Base-by-base conservation (phyloP, 1,284 basidiomycete genomes). In the Heterobasidion irregulare region DNA sequence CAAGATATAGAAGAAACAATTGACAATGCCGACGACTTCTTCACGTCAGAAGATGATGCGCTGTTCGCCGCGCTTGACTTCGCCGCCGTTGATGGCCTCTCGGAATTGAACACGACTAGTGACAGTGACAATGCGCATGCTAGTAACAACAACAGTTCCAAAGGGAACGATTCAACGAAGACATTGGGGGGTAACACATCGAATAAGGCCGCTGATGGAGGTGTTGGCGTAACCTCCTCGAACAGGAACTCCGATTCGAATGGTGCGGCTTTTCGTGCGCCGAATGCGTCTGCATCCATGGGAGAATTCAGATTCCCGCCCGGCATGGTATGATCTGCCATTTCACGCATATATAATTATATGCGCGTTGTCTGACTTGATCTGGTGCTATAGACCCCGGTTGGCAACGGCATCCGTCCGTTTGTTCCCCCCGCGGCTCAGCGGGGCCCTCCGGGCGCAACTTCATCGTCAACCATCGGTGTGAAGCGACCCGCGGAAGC, bases 11-110 rank as follows among this genome's bases (percentile, higher is more conserved):
- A 53, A 18, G 43, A 49, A 26, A 36, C 18, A 45, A 35, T n/a
- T 41, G 50, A 52, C 36, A 18, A 45, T 8, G 35, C 34, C 6
- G 80, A 83, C 16, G 73, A 72, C 0, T 84, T 77, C 15, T 76
- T 84, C 61, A 69, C 70, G 49, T 83, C 81, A 0, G 82, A 88
- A 41, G 86, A 87, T 52, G 84, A 81, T 55, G 81, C 74, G 5
- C 76, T 86, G 58, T 70, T 83, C 43, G 82, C 82, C 26, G 68
- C 73, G 8, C 71, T 85, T 50, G 56, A 59, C 36, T 13, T 53
- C n/a, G 50, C 59, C 33, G 52, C 19, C 9, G 36, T 53, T 18
- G 44, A 36, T 36, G 48, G 16, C 12, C 34, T 50, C 16, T 47
- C 16, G 7, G n/a, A 26, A 26, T 26, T 26, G 26, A 26, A 15